phyloP scores from a whole-genome alignment of 2,329 filamentous ascomycete genomes.

The Capronia americana region DNA sequence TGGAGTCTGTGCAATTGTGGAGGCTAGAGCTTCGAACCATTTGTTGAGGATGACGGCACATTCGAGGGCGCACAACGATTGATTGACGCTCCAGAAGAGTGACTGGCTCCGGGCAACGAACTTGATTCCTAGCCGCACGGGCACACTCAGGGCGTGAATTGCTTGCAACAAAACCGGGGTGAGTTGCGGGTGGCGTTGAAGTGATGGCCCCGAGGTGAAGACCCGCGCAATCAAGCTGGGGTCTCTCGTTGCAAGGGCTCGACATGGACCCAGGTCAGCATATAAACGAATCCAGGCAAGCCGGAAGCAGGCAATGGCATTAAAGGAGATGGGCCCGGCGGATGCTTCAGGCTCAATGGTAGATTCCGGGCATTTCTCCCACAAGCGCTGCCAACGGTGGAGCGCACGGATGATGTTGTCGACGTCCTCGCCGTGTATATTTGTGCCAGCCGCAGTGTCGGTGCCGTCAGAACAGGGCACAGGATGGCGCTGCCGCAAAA shows the following conservation, averaged over 20 bases:
- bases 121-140: constrained; percentile 47
- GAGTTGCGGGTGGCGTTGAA: constrained; percentile 65
- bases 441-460: not conserved
- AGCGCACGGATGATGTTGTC: constrained; percentile 11
- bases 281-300: constrained; percentile 15
- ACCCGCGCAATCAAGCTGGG: constrained; percentile 66
- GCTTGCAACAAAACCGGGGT: constrained; percentile 71
- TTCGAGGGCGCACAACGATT: constrained; percentile 47
- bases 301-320: constrained; percentile 6
- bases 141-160: constrained; percentile 70
- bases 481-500: constrained; percentile 7
- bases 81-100: constrained; percentile 48
- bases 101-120: constrained; percentile 47
- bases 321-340: constrained; percentile 12
- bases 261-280: constrained; percentile 62
- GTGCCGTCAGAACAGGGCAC: not conserved
- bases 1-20: not conserved
- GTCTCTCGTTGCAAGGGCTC: constrained; percentile 70
- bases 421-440: constrained; percentile 13
- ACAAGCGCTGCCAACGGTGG: constrained; percentile 11
- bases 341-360: constrained; percentile 15
- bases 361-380: constrained; percentile 13
- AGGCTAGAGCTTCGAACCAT: constrained; percentile 47
- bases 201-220: constrained; percentile 64
- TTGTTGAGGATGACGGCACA: constrained; percentile 52